Evolutionary conservation across 108 stramenopile species (phyloP).

Genomic region (Chaetoceros tenuissimus): DNA sequence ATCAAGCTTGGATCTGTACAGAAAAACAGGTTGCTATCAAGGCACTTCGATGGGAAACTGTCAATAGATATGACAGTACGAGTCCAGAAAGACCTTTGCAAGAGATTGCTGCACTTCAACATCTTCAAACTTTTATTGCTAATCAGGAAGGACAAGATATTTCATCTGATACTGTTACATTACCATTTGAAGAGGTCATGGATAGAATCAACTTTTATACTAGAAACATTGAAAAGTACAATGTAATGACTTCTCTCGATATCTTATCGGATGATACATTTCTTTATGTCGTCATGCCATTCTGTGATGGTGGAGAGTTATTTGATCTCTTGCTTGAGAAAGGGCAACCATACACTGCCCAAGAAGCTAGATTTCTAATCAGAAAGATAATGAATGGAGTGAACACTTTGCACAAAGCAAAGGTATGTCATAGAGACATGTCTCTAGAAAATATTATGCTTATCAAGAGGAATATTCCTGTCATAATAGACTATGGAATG

Average conservation of each 20-base stretch:
- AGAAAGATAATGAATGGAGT: conserved; percentile 76
- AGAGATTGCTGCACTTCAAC: conserved; percentile 78
- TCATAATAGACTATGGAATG: conserved; percentile 94
- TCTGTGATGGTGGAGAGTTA: conserved; percentile 82
- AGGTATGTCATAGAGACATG: conserved; percentile 88
- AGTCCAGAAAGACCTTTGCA: conserved; percentile 79
- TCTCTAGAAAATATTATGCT: conserved; percentile 79
- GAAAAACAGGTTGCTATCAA: conserved; percentile 72
- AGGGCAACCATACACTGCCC: conserved; percentile 66
- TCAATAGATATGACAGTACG: conserved; percentile 37
- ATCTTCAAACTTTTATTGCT: conserved; percentile 36
- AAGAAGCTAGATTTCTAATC: conserved; percentile 80
- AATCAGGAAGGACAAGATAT: background rate
- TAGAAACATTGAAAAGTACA: conserved; percentile 11
- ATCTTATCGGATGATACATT: conserved; percentile 66
- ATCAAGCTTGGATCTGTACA: conserved; percentile 23
- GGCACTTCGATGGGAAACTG: conserved; percentile 75
- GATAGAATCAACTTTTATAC: too few species aligned
- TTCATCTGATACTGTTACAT: too few species aligned
- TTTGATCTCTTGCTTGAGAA: conserved; percentile 70
- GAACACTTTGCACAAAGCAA: conserved; percentile 65
- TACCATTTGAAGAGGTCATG: too few species aligned
- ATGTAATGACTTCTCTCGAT: conserved; percentile 83
- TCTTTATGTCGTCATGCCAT: conserved; percentile 85
- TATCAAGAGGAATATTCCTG: conserved; percentile 43